Evolutionary conservation across 768 basidiomycete genomes (phyloP).

Genomic region (Serendipita sp.): DNA sequence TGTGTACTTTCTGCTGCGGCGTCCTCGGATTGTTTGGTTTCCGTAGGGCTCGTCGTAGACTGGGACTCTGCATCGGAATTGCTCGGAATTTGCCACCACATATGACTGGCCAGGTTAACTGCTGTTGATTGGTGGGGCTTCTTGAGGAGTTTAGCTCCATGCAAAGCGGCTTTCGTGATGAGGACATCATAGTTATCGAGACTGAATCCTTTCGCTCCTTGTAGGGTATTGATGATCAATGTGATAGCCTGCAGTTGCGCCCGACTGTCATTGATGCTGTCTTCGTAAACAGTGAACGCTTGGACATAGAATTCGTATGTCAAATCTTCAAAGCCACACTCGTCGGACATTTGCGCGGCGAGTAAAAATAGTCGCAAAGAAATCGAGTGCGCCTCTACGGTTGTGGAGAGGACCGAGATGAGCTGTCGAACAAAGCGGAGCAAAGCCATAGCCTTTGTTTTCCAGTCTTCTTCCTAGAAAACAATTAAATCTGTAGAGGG

Average conservation of each 20-base stretch:
- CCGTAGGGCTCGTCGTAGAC: conserved; percentile 22
- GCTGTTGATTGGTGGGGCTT: conserved; percentile 96
- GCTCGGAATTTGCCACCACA: conserved; percentile 89
- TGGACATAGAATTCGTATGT: conserved; percentile 97
- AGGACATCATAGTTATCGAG: conserved; percentile 93
- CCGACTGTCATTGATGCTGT: conserved; percentile 86
- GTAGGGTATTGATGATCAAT: conserved; percentile 79
- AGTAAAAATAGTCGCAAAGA: conserved; percentile 91
- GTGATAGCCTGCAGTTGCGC: conserved; percentile 97
- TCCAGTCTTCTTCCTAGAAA: conserved; percentile 67
- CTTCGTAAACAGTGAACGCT: conserved; percentile 95
- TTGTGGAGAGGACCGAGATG: conserved; percentile 80
- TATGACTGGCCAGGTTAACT: conserved; percentile 84
- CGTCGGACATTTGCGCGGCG: conserved; percentile 87
- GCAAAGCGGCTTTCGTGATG: conserved; percentile 96
- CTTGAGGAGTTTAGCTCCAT: conserved; percentile 90
- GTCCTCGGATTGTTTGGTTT: conserved; percentile 24
- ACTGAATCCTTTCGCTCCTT: conserved; percentile 78
- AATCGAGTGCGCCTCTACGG: conserved; percentile 82
- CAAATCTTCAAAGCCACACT: conserved; percentile 88
- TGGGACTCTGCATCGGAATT: conserved; percentile 12
- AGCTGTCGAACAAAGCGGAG: conserved; percentile 92
- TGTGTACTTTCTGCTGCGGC: conserved; percentile 21
- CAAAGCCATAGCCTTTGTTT: conserved; percentile 65
- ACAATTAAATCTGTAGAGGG: background rate